Base-by-base conservation (phyloP, 2,329 filamentous ascomycete genomes). In the Chaetothyriales sp. region DNA sequence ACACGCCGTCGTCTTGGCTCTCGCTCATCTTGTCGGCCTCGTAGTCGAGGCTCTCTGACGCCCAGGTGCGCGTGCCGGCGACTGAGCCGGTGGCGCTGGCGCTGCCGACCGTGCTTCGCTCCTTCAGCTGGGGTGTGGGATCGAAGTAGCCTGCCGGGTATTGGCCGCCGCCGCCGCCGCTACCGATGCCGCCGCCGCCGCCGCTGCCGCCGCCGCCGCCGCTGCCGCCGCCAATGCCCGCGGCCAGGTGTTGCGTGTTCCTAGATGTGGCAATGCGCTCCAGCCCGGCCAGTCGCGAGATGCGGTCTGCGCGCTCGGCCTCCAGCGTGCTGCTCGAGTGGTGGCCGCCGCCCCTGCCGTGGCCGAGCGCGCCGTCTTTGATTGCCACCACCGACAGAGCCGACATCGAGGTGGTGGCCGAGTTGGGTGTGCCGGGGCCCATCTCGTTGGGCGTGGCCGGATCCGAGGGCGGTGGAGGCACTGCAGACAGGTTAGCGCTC, bases 351-450 rank as follows among this genome's bases (percentile, higher is more conserved):
- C 62, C 80, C 69, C 66, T 81, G 72, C 61, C 77, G 48, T 80
- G 79, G 57, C 90, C 90, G 55, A 88, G 86, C 64, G 95, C 88
- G 61, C 90, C 90, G 66, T 97, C 90, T 70, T 95, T 95, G 75
- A 95, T 95, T 49, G 90, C 90, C 10, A 88, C 92, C 18, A 90
- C 95, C 15, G 88, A 94, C 47, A 97, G 78, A 43, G 89, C 83
- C 22, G 88, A 95, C 63, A 97, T 83, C 49, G 89, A 94, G 10
- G 89, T 95, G 2, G 87, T 94, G 43, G 86, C 85, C 60, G 88
- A 94, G 59, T 92, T 95, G 2, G 90, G 90, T 2, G 90, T 97
- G 63, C 90, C 89, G 86, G 89, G 89, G 54, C 72, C 72, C 70
- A 86, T 83, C 63, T 95, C 89, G 50, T 85, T 89, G 29, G 89